Evolutionary conservation across 176 grass and related monocot species (phyloP), one percentile per base, ranked within the genome.

Genomic region (Aegilops bicornis): DNA sequence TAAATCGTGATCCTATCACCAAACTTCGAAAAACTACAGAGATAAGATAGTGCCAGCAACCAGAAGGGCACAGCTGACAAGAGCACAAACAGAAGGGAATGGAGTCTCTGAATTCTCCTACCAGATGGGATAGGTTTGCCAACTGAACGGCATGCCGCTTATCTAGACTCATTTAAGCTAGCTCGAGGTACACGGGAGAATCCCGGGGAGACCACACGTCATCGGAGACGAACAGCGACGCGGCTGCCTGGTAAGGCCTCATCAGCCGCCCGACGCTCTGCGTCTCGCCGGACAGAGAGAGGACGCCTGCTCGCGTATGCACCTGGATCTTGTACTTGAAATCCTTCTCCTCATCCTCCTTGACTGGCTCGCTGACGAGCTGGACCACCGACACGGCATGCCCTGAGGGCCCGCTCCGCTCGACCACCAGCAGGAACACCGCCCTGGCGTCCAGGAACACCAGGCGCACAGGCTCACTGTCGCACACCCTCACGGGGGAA

Each of bases 281-380:
- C 8, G 45, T 54, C 45, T 76, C 16, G 16, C 73, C 73, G 4
- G 73, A 54, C 45, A 76, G 27, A 76, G 7, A 76, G 73, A 76
- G 73, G 45, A 20, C 50, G 25, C 73, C 73, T 8, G 25, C 30
- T 47, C 25, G 27, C 8, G 45, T 54, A 17, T 20, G 29, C 25
- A 76, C 45, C 43, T 31, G 15, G 45, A 76, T 76, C 73, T 52
- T 76, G 45, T 54, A 76, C 25, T 76, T 76, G 45, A 52, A 76
- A 76, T 54, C 73, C 0, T 76, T 45, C 16, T 8, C n/a, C 11
- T n/a, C 11, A 4, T 2, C 14, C 48, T 6, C 15, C 48, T 52
- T 52, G 15, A 0, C 1, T 4, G 15, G 73, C 73, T 19, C 10
- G 8, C 13, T 30, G 14, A 17, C 7, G 43, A 76, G 42, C 24